Conservation (phyloP, 2,329 filamentous ascomycete species). For the Fusarium temperatum region DNA sequence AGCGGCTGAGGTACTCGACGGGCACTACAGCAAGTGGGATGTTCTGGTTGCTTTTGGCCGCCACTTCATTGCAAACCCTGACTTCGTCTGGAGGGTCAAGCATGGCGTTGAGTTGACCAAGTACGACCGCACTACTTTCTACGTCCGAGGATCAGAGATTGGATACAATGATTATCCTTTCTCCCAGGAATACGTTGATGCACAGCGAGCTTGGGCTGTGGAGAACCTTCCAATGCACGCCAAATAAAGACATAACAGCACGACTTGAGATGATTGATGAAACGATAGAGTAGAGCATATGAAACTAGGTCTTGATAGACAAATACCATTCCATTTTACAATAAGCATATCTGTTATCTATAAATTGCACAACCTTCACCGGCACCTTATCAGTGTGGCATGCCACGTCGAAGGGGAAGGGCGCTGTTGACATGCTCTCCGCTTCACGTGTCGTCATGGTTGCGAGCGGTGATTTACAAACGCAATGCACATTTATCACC, state of each 20-base stretch:
- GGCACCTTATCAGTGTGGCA: neutral
- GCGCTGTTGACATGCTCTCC: neutral
- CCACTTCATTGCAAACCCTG: slow-evolving; percentile 43
- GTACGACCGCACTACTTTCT: slow-evolving; percentile 43
- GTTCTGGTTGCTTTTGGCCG: slow-evolving; percentile 45
- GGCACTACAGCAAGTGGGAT: slow-evolving; percentile 42
- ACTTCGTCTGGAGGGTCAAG: slow-evolving; percentile 42
- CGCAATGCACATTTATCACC: accelerated
- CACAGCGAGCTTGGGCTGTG: slow-evolving; percentile 9
- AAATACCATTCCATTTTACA: neutral
- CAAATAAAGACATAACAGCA: neutral
- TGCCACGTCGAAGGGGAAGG: neutral
- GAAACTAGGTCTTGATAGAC: neutral
- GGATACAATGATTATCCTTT: slow-evolving; percentile 38
- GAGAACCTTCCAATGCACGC: neutral
- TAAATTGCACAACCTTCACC: accelerated
- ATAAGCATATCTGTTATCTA: neutral
- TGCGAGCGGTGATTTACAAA: accelerated
- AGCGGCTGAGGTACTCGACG: slow-evolving; percentile 33
- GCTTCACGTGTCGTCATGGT: neutral
- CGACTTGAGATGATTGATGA: neutral
- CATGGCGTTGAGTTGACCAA: slow-evolving; percentile 33
- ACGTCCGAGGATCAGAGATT: slow-evolving; percentile 23
- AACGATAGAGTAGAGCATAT: neutral
- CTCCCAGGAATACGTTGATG: slow-evolving; percentile 12